Conservation (phyloP, 2,329 filamentous ascomycete species). For the Aureobasidium mangrovei region DNA sequence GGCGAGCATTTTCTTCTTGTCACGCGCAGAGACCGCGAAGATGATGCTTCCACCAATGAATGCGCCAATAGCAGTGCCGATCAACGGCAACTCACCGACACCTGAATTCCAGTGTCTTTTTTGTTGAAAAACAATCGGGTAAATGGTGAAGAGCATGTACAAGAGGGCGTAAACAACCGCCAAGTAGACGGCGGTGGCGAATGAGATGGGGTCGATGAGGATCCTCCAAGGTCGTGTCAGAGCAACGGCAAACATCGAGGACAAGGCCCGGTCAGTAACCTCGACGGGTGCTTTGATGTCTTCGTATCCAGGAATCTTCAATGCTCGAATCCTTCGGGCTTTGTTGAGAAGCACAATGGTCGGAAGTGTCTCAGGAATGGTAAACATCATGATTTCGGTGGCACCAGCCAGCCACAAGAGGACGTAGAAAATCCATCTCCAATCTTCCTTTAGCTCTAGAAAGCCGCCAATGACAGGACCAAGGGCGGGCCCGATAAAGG, state of each 20-base stretch:
- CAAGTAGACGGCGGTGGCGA: slow-evolving; percentile 45
- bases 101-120: slow-evolving; percentile 47
- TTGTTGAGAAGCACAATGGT: slow-evolving; percentile 45
- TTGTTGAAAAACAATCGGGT: slow-evolving; percentile 47
- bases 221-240: slow-evolving; percentile 47
- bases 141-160: slow-evolving; percentile 53
- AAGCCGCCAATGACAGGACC: slow-evolving; percentile 51
- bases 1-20: slow-evolving; percentile 31
- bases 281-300: slow-evolving; percentile 44
- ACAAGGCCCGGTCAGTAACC: slow-evolving; percentile 36
- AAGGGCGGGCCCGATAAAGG: slow-evolving; percentile 45
- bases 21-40: slow-evolving; percentile 32
- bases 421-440: slow-evolving; percentile 39
- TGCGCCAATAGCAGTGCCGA: slow-evolving; percentile 44
- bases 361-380: slow-evolving; percentile 50
- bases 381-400: slow-evolving; percentile 40
- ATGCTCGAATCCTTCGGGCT: slow-evolving; percentile 42
- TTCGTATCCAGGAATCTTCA: slow-evolving; percentile 45
- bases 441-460: slow-evolving; percentile 44
- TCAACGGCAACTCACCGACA: slow-evolving; percentile 43
- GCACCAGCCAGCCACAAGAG: slow-evolving; percentile 32
- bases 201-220: slow-evolving; percentile 46
- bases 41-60: slow-evolving; percentile 37
- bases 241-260: slow-evolving; percentile 42
- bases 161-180: slow-evolving; percentile 45